A percentile compares a stretch with the other conserved stretches of the same genome.
Conservation (phyloP, 2,329 filamentous ascomycete species). For the Periconia digitata region DNA sequence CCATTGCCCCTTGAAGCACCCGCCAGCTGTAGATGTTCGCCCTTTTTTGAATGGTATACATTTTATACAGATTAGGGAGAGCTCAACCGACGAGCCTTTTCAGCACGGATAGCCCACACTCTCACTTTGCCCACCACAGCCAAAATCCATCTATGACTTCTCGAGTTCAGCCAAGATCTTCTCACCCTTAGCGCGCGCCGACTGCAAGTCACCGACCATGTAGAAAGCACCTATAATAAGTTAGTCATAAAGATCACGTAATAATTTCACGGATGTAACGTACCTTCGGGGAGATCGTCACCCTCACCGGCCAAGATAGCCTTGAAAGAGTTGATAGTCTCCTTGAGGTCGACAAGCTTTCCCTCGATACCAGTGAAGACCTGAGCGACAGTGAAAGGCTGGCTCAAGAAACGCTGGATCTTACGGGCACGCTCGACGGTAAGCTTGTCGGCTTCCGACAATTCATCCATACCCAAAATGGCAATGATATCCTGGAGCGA, state of each 20-base stretch:
- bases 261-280: slow-evolving; percentile 29
- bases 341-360: slow-evolving; percentile 95
- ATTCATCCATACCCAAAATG: slow-evolving; percentile 99
- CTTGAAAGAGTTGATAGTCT: slow-evolving; percentile 98
- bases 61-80: slow-evolving; percentile 41
- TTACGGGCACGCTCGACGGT: slow-evolving; percentile 99
- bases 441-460: slow-evolving; percentile 98
- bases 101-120: slow-evolving; percentile 33
- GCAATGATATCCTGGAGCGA: slow-evolving; percentile 99
- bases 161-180: slow-evolving; percentile 98
- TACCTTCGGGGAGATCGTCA: slow-evolving; percentile 92
- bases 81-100: slow-evolving; percentile 35
- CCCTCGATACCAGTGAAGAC: slow-evolving; percentile 95
- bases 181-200: slow-evolving; percentile 94
- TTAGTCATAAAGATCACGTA: slow-evolving; percentile 65
- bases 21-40: slow-evolving; percentile 30
- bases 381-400: slow-evolving; percentile 91
- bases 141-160: slow-evolving; percentile 39
- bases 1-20: slow-evolving; percentile 37
- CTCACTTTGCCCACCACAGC: slow-evolving; percentile 35
- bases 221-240: slow-evolving; percentile 68
- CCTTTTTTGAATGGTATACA: slow-evolving; percentile 35
- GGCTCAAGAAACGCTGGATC: slow-evolving; percentile 99
- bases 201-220: slow-evolving; percentile 97
- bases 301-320: slow-evolving; percentile 91